Base-by-base conservation (phyloP, 1,284 basidiomycete genomes). In the Ceratobasidium sp. region DNA sequence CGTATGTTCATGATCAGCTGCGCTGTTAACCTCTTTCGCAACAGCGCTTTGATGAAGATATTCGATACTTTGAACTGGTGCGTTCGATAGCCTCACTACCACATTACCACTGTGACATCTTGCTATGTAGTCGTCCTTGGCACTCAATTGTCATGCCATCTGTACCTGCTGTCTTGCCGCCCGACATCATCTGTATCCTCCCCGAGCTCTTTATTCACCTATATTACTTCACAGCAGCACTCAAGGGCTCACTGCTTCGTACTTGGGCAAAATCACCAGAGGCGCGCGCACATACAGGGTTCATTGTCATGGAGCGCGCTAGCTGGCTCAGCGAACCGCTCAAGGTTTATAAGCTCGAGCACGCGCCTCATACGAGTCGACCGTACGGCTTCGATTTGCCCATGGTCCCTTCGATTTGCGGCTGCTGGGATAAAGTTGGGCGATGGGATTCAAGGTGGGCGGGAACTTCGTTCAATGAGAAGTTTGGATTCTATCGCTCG, bases 181-280 rank as follows among this genome's bases (percentile, higher is more conserved):
- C 27, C 4, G 38, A 45, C 17, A 45, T 32, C 15, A 12, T 34
- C 29, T 7, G 13, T 6, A 34, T 68, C 12, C 38, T 68, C 12
- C 50, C 64, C 20, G 64, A 68, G 38, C 17, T 68, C n/a, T 68
- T 68, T 17, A 25, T 56, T 8, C 35, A 68, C 15, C 42, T 68
- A 27, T 68, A 56, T 42, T 68, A 68, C n/a, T 68, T 45, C 20
- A 27, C 34, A 10, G 29, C 42, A 1, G 22, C 38, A 2, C 10
- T 68, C 7, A 34, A 13, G 35, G 49, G 50, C 31, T 45, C 64
- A 2, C 13, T 68, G 17, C 42, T 68, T 2, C 38, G 64, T 17
- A 45, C 40, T 2, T 68, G 64, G 64, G 53, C 52, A 2, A 68
- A 68, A n/a, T 47, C 40, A 2, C 15, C 1, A 10, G 52, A 55